Evolutionary conservation across 148 eudicot genomes (phyloP).

Genomic region (Rhododendron vialii): DNA sequence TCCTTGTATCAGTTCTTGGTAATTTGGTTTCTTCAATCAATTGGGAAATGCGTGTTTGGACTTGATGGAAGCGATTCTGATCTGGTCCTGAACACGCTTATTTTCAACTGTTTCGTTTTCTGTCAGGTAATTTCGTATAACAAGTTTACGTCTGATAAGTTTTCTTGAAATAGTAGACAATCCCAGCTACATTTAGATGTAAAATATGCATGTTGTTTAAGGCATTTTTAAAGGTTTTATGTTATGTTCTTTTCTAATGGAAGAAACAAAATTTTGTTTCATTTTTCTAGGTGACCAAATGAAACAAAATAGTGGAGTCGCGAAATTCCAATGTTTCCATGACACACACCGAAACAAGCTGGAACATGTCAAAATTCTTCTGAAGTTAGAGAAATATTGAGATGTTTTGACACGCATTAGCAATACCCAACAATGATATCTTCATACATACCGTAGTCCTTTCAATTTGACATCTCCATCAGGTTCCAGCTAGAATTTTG

Average conservation of each 20-base stretch:
- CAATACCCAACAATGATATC: neutral
- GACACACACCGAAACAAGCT: neutral
- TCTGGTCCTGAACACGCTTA: constrained; percentile 73
- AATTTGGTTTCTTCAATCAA: constrained; percentile 75
- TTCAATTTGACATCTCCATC: neutral
- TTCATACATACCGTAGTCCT: neutral
- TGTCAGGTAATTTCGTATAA: constrained; percentile 63
- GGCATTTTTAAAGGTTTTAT: neutral
- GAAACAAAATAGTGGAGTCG: neutral
- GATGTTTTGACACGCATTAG: neutral
- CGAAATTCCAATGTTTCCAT: neutral
- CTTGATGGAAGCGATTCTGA: constrained; percentile 50
- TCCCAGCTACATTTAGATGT: neutral
- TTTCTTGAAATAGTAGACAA: neutral
- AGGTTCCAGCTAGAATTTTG: neutral
- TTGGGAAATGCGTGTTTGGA: constrained; percentile 49
- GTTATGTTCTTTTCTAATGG: neutral
- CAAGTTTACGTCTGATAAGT: neutral
- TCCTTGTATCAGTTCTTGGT: constrained; percentile 78
- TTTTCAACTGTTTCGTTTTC: constrained; percentile 90
- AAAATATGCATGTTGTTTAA: neutral
- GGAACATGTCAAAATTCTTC: neutral
- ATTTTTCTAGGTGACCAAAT: neutral
- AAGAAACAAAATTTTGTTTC: neutral
- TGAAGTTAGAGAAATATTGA: neutral